Evolutionary conservation across 179 eudicot species (phyloP).

Genomic region (Beta macrorhiza): DNA sequence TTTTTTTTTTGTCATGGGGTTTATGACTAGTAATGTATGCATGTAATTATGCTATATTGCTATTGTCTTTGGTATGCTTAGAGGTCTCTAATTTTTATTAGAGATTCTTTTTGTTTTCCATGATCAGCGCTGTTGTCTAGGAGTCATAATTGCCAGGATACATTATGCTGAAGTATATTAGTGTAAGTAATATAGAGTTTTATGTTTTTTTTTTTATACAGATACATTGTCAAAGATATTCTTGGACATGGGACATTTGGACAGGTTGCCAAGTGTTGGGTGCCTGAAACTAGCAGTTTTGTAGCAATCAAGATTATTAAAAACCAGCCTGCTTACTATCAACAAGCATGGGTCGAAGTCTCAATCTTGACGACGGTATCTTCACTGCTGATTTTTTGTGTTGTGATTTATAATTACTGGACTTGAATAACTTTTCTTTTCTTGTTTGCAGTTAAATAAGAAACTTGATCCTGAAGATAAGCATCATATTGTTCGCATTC

Average conservation of each 20-base stretch:
- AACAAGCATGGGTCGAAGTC: constrained; percentile 96
- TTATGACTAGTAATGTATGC: too few relatives aligned
- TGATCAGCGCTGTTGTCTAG: background rate
- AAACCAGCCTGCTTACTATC: constrained; percentile 95
- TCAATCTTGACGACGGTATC: constrained; percentile 77
- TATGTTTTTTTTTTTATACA: constrained; percentile 35
- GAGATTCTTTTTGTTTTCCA: background rate
- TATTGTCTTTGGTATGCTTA: background rate
- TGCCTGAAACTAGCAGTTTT: constrained; percentile 71
- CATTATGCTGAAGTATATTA: background rate
- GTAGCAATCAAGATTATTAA: constrained; percentile 91
- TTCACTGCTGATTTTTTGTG: constrained; percentile 15
- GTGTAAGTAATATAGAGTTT: background rate
- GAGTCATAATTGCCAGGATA: background rate
- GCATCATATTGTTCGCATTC: constrained; percentile 95
- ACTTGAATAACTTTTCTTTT: constrained; percentile 20
- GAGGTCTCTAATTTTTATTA: background rate
- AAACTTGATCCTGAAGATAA: constrained; percentile 95
- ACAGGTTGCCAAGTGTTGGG: constrained; percentile 99
- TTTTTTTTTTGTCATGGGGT: background rate
- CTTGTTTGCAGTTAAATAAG: constrained; percentile 64
- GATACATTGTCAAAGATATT: constrained; percentile 90
- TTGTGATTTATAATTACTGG: constrained; percentile 12
- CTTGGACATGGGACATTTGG: constrained; percentile 99
- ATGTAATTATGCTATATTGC: background rate